Evolutionary conservation across 192 early-diverging fungal species (phyloP).

Genomic region (Coemansia sp.): DNA sequence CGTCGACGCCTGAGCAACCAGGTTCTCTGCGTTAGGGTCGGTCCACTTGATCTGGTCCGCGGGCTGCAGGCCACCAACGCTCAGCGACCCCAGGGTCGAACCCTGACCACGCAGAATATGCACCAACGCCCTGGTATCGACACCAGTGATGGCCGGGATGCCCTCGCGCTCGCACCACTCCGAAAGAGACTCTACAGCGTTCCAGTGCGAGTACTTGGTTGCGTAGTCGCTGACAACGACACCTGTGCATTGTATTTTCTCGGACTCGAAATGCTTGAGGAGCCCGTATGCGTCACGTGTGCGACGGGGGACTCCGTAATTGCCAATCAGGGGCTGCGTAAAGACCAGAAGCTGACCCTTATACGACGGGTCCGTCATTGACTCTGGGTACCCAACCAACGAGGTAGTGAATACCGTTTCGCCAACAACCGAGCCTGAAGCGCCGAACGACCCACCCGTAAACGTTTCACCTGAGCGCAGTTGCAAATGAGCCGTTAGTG

Average conservation of each 20-base stretch:
- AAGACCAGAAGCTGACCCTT: conserved; percentile 93
- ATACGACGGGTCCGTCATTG: conserved; percentile 98
- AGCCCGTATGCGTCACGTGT: conserved; percentile 79
- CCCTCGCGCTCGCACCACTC: conserved; percentile 85
- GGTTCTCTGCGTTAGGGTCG: conserved; percentile 76
- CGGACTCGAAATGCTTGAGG: conserved; percentile 83
- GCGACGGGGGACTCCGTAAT: conserved; percentile 88
- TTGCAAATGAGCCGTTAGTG: conserved; percentile 65
- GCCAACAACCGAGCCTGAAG: conserved; percentile 67
- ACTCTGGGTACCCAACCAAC: conserved; percentile 94
- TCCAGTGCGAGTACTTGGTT: conserved; percentile 90
- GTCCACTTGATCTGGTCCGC: conserved; percentile 39
- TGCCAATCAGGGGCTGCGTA: conserved; percentile 94
- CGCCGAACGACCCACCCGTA: conserved; percentile 85
- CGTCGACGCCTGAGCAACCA: conserved; percentile 81
- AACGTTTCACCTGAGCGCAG: conserved; percentile 82
- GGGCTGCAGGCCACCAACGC: conserved; percentile 8
- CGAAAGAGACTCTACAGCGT: conserved; percentile 83
- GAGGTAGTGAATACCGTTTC: conserved; percentile 96
- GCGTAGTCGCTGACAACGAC: conserved; percentile 94
- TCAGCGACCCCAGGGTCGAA: conserved; percentile 72
- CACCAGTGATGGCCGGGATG: conserved; percentile 84
- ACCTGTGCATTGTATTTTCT: conserved; percentile 80
- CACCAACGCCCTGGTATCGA: conserved; percentile 91
- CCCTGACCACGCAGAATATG: conserved; percentile 82